These are phyloP conservation scores for Tubosaeta brunneosetosa DNA, from an alignment of 768 basidiomycete species.

Conservation along the genomic window DNA sequence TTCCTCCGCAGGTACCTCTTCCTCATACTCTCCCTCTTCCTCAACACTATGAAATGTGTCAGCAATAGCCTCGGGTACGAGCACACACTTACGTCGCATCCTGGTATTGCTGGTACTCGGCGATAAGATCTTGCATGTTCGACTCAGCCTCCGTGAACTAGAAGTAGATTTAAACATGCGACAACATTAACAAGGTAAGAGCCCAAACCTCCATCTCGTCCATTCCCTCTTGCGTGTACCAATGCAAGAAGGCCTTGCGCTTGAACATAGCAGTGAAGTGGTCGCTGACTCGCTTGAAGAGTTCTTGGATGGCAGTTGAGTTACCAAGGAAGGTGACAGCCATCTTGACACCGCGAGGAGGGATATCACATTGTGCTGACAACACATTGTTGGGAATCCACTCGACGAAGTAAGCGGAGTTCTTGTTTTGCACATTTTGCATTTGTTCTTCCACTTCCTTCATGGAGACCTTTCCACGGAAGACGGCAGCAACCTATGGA, in stretches of 20 bases:
- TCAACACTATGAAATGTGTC: slow-evolving; percentile 53
- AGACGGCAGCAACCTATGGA: slow-evolving; percentile 79
- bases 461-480: slow-evolving; percentile 99
- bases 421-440: slow-evolving; percentile 96
- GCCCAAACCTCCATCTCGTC: slow-evolving; percentile 86
- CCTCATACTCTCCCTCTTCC: slow-evolving; percentile 88
- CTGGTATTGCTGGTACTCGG: slow-evolving; percentile 97
- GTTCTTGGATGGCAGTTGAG: slow-evolving; percentile 94
- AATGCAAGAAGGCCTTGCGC: slow-evolving; percentile 97
- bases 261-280: slow-evolving; percentile 99
- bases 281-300: slow-evolving; percentile 98
- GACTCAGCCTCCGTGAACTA: slow-evolving; percentile 97
- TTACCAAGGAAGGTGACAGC: slow-evolving; percentile 97
- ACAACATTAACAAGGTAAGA: background rate
- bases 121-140: slow-evolving; percentile 98
- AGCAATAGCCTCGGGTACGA: slow-evolving; percentile 4
- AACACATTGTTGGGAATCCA: slow-evolving; percentile 99
- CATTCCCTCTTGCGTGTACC: slow-evolving; percentile 99
- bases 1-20: slow-evolving; percentile 61
- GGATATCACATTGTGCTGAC: slow-evolving; percentile 96
- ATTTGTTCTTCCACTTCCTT: slow-evolving; percentile 99
- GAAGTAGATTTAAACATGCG: background rate
- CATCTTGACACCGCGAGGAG: slow-evolving; percentile 95
- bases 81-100: slow-evolving; percentile 75
- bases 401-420: slow-evolving; percentile 97